phyloP scores from a whole-genome alignment of 2,329 filamentous ascomycete species.

The Orbilia blumenaviensis region DNA sequence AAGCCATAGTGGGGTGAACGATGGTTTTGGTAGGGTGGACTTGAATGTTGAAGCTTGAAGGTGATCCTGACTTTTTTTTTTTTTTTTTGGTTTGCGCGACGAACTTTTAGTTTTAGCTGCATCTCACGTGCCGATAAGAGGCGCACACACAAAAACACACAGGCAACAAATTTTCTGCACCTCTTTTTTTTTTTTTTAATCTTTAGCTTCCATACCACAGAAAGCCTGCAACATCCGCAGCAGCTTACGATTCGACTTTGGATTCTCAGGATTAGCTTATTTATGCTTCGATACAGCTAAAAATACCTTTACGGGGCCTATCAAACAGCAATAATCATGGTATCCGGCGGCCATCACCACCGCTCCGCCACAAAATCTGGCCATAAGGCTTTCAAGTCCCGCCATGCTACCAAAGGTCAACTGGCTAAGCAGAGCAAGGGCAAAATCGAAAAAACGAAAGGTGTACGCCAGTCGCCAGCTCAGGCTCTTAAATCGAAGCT shows the following conservation, averaged over 20 bases:
- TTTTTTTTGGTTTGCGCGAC: conserved; percentile 48
- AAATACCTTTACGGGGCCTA: neutral
- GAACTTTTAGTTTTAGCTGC: conserved; percentile 36
- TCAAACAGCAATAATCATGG: conserved; percentile 19
- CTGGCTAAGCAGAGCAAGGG: conserved; percentile 84
- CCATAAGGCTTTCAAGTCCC: conserved; percentile 92
- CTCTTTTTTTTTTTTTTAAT: conserved; percentile 16
- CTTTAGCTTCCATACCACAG: conserved; percentile 10
- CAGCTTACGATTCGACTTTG: neutral
- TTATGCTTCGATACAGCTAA: neutral
- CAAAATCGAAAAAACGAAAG: conserved; percentile 65
- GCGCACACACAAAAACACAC: conserved; percentile 53
- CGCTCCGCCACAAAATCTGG: conserved; percentile 87
- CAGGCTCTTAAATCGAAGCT: conserved; percentile 98
- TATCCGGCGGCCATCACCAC: conserved; percentile 74
- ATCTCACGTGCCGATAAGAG: conserved; percentile 52
- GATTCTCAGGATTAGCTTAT: neutral
- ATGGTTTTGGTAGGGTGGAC: conserved; percentile 1
- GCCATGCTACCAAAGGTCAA: conserved; percentile 86
- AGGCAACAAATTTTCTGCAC: conserved; percentile 51
- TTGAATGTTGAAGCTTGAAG: conserved; percentile 14
- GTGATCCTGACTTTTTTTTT: conserved; percentile 20
- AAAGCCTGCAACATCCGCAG: neutral
- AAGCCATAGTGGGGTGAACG: conserved; percentile 30
- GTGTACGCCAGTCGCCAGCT: conserved; percentile 85